phyloP scores from a whole-genome alignment of 164 flowering plant species.

The Cinnamomum micranthum region DNA sequence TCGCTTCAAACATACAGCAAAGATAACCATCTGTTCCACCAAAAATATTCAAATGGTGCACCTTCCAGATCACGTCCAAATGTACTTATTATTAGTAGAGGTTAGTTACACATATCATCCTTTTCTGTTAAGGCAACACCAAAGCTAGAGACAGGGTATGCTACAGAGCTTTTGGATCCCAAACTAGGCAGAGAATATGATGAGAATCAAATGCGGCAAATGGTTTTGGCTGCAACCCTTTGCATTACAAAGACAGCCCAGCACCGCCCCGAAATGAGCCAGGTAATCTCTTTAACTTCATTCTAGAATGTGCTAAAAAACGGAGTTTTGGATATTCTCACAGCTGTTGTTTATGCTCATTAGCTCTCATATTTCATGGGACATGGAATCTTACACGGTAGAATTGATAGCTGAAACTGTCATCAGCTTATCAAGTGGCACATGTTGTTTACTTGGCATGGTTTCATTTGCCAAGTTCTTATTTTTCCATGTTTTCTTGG shows the following conservation, averaged over 20 bases:
- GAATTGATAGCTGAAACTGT: too few species aligned
- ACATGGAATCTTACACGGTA: neutral
- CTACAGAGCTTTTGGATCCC: conserved; percentile 52
- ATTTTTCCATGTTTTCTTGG: too few species aligned
- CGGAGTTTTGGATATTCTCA: neutral
- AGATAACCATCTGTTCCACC: too few species aligned
- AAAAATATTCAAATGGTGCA: too few species aligned
- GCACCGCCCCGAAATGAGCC: conserved; percentile 66
- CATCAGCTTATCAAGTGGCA: too few species aligned
- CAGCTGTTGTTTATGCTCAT: neutral
- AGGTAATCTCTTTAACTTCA: conserved; percentile 36
- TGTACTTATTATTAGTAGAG: neutral
- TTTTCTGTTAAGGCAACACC: conserved; percentile 62
- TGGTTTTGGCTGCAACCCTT: conserved; percentile 66
- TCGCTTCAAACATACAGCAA: too few species aligned
- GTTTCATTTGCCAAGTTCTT: neutral
- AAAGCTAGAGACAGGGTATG: conserved; percentile 49
- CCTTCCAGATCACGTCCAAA: too few species aligned
- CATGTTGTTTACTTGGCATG: too few species aligned
- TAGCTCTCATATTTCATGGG: neutral
- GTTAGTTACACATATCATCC: neutral
- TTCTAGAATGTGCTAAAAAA: neutral
- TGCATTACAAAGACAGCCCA: conserved; percentile 67
- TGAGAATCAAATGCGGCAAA: conserved; percentile 60
- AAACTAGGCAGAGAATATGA: conserved; percentile 45